A percentile compares a stretch with the other conserved stretches of the same genome.
These are phyloP conservation scores for Lactarius vividus DNA, from an alignment of 768 basidiomycete species.

Conservation along the genomic window DNA sequence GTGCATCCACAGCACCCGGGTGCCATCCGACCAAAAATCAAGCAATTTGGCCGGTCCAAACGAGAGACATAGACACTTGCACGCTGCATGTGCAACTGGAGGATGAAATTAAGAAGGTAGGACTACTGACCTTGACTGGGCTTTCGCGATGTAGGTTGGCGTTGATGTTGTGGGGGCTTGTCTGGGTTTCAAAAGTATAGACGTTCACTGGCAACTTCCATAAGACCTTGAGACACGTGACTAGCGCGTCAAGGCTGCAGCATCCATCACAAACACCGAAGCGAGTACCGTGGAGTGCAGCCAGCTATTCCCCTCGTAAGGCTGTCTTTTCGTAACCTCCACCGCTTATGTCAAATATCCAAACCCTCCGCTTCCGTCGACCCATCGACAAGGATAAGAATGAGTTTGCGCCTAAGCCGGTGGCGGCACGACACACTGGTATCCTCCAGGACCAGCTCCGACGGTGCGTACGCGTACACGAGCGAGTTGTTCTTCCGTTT, in stretches of 20 bases:
- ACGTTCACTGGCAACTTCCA: neutral
- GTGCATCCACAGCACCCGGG: slow-evolving; percentile 12
- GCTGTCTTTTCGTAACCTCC: neutral
- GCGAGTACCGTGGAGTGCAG: too few relatives aligned
- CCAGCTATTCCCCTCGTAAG: neutral
- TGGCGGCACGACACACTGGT: slow-evolving; percentile 51
- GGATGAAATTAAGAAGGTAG: slow-evolving; percentile 7
- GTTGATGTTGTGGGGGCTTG: slow-evolving; percentile 17
- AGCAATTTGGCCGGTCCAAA: neutral
- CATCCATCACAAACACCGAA: slow-evolving; percentile 5
- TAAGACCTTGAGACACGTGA: neutral
- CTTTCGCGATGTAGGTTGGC: slow-evolving; percentile 33
- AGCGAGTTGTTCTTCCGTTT: slow-evolving; percentile 8
- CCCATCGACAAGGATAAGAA: slow-evolving; percentile 30
- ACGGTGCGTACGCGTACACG: slow-evolving; percentile 43
- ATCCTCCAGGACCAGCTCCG: slow-evolving; percentile 80
- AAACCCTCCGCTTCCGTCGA: slow-evolving; percentile 37
- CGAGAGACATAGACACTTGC: neutral
- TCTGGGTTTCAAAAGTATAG: slow-evolving; percentile 12
- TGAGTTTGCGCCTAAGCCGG: slow-evolving; percentile 24
- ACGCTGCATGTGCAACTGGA: neutral
- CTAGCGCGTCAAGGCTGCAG: neutral
- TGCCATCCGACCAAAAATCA: slow-evolving; percentile 28
- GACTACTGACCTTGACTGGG: slow-evolving; percentile 38
- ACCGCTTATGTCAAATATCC: slow-evolving; percentile 29